Percentiles rank a stretch among this genome's conserved stretches.
These are phyloP conservation scores for Giardia duodenalis DNA, from an alignment of 208 protist genomes.

Conservation along the genomic window DNA sequence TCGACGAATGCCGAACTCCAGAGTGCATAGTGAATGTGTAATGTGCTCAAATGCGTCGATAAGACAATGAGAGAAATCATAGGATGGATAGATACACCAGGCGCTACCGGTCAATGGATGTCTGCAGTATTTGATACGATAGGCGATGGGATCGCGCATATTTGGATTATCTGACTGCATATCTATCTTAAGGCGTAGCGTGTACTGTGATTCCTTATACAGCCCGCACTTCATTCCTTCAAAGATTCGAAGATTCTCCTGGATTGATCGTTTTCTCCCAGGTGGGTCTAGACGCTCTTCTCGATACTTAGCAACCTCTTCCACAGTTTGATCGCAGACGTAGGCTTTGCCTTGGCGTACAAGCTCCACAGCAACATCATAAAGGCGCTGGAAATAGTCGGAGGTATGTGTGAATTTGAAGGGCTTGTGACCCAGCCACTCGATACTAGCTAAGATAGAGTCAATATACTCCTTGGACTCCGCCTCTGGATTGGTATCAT, in stretches of 20 bases:
- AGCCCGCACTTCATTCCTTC: conserved; percentile 72
- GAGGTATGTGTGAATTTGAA: conserved; percentile 77
- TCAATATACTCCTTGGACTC: conserved; percentile 92
- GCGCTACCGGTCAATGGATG: conserved; percentile 52
- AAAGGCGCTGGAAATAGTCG: conserved; percentile 93
- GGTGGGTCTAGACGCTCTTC: conserved; percentile 54
- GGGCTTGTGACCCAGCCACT: conserved; percentile 59
- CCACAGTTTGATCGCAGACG: conserved; percentile 78
- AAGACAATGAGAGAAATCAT: conserved; percentile 98
- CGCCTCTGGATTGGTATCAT: conserved; percentile 94
- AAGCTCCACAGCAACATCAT: conserved; percentile 83
- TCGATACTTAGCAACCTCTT: conserved; percentile 66
- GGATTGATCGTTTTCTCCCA: conserved; percentile 64
- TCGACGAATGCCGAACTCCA: conserved; percentile 89
- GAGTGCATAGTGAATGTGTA: conserved; percentile 96
- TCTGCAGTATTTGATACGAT: conserved; percentile 82
- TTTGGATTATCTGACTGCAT: conserved; percentile 81
- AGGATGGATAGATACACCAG: conserved; percentile 93
- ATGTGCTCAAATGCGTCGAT: conserved; percentile 96
- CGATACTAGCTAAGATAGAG: conserved; percentile 61
- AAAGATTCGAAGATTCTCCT: conserved; percentile 71
- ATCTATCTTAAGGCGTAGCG: conserved; percentile 93
- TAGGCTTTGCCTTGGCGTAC: conserved; percentile 77
- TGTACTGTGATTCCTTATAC: conserved; percentile 81
- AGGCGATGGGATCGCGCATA: conserved; percentile 93